A percentile compares a stretch with the other conserved stretches of the same genome.
phyloP scores from a whole-genome alignment of 768 basidiomycete genomes.

The Lentinula boryana region DNA sequence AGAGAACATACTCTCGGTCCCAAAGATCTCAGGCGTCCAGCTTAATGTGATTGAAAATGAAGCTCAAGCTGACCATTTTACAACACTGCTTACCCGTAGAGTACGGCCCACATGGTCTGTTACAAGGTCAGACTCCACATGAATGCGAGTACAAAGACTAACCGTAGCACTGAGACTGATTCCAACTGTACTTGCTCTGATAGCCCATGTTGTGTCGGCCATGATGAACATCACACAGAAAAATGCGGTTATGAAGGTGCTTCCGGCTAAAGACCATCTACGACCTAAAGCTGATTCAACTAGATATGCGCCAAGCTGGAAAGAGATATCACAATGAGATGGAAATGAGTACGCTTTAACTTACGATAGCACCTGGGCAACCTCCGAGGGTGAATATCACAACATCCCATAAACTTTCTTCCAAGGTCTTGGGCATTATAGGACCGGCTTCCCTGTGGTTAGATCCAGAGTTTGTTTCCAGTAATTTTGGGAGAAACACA shows the following conservation, averaged over 20 bases:
- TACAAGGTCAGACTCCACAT: background rate
- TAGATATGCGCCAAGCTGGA: conserved; percentile 78
- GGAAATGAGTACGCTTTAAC: conserved; percentile 19
- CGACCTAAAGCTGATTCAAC: conserved; percentile 68
- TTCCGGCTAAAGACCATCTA: conserved; percentile 65
- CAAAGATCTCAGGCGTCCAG: conserved; percentile 87
- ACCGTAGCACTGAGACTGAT: conserved; percentile 76
- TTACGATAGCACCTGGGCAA: conserved; percentile 76
- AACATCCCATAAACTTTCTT: conserved; percentile 77
- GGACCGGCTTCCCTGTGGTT: conserved; percentile 9
- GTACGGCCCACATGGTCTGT: conserved; percentile 82
- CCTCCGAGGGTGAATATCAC: conserved; percentile 81
- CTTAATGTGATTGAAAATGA: conserved; percentile 17
- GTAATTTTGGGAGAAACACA: conserved; percentile 80
- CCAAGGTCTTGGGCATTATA: conserved; percentile 36
- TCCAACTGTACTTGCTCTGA: conserved; percentile 66
- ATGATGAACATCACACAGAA: conserved; percentile 68
- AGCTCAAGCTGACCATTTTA: background rate
- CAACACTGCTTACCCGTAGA: conserved; percentile 51
- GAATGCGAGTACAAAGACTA: conserved; percentile 9
- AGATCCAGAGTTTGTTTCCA: conserved; percentile 49
- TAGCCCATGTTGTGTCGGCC: conserved; percentile 49
- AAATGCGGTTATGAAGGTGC: conserved; percentile 69
- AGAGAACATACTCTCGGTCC: conserved; percentile 51
- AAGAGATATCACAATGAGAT: background rate